phyloP scores from a whole-genome alignment of 2,329 filamentous ascomycete genomes.

The Dothistroma pini region DNA sequence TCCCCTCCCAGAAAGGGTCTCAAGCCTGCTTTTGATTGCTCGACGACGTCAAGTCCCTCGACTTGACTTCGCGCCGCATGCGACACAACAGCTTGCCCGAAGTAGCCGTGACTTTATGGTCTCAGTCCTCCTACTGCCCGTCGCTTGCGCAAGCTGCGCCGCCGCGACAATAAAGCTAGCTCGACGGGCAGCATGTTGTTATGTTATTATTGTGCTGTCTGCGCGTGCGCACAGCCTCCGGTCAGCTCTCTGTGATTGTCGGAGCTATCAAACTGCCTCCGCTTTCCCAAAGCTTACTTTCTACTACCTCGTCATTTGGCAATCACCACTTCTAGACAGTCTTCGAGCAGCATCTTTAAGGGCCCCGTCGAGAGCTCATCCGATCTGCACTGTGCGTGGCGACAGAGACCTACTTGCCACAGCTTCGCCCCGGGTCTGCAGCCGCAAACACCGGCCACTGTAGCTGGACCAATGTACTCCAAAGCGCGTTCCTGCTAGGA shows the following conservation, averaged over 20 bases:
- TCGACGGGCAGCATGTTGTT: conserved; percentile 15
- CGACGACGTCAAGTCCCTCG: conserved; percentile 20
- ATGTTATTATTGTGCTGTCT: conserved; percentile 8
- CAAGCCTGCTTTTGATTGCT: conserved; percentile 18
- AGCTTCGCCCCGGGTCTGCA: conserved; percentile 1
- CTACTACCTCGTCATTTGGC: conserved; percentile 24
- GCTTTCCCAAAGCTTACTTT: conserved; percentile 23
- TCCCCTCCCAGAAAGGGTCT: conserved; percentile 11
- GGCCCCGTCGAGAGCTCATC: neutral
- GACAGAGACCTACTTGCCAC: conserved; percentile 8
- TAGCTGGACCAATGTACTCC: conserved; percentile 25
- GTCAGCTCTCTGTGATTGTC: conserved; percentile 22
- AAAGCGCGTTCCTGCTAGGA: conserved; percentile 15
- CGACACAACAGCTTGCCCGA: conserved; percentile 15
- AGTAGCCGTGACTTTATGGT: conserved; percentile 6
- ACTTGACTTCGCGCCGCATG: conserved; percentile 20
- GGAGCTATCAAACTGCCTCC: conserved; percentile 25
- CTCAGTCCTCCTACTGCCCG: conserved; percentile 6
- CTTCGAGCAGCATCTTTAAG: neutral
- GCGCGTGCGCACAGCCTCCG: conserved; percentile 15
- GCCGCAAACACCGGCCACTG: conserved; percentile 6
- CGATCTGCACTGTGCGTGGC: conserved; percentile 5
- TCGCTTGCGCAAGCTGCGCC: conserved; percentile 15
- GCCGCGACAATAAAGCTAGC: neutral
- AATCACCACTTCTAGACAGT: conserved; percentile 9